Percentiles rank a stretch among this genome's conserved stretches.
Evolutionary conservation across 495 filamentous ascomycete species (phyloP).

Genomic region (Podospora australis): DNA sequence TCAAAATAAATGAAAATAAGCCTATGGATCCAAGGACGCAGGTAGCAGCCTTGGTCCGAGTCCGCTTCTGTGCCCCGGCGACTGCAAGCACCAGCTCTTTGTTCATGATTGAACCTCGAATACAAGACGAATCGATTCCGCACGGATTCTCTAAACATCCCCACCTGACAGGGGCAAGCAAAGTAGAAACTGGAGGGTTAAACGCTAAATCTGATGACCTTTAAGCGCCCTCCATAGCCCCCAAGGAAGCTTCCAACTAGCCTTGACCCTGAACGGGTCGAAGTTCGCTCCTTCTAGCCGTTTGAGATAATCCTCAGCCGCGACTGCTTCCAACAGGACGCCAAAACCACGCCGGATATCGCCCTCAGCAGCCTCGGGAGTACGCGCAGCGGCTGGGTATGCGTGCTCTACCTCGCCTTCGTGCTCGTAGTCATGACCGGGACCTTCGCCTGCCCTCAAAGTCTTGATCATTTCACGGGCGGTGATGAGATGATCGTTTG

Average conservation of each 20-base stretch:
- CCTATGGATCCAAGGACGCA: no score
- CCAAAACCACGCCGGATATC: slow-evolving; percentile 66
- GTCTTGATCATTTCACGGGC: slow-evolving; percentile 84
- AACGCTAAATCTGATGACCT: slow-evolving; percentile 47
- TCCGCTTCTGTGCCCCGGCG: no score
- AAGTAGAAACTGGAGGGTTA: background rate
- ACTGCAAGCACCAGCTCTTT: no score
- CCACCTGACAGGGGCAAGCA: no score
- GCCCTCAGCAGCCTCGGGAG: slow-evolving; percentile 22
- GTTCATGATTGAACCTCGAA: no score
- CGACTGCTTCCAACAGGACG: slow-evolving; percentile 71
- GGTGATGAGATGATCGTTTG: slow-evolving; percentile 92
- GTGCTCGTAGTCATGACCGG: slow-evolving; percentile 83
- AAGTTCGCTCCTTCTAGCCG: slow-evolving; percentile 74
- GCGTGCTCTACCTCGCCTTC: slow-evolving; percentile 69
- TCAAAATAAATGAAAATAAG: no score
- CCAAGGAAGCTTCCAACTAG: slow-evolving; percentile 87
- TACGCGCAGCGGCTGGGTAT: slow-evolving; percentile 39
- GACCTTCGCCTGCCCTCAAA: slow-evolving; percentile 60
- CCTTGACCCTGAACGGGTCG: slow-evolving; percentile 60
- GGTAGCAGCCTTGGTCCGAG: no score
- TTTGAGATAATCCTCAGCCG: slow-evolving; percentile 71
- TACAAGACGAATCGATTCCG: no score
- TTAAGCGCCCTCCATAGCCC: slow-evolving; percentile 66
- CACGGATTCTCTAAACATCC: no score